Evolutionary conservation across 306 rosid genomes (phyloP), one percentile per base, ranked within the genome.

Genomic region (Hippophae rhamnoides): DNA sequence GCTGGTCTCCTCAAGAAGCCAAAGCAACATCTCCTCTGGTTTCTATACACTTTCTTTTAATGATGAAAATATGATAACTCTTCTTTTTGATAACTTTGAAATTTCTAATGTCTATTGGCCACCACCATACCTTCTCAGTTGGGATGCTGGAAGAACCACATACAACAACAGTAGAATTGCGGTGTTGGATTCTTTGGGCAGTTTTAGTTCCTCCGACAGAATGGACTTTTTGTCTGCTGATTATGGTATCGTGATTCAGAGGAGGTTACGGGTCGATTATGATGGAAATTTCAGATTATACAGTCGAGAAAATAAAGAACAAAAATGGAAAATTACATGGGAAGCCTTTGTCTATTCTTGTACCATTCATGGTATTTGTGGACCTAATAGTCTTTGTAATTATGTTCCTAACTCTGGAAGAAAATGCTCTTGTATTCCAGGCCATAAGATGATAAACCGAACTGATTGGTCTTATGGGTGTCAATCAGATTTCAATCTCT

Each of bases 51-150:
- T 86, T 50, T 76, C 63, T 25, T 86, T 74, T 47, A 71, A 82
- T 65, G 58, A 65, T 47, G 78, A 75, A 18, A 80, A 75, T 54
- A 25, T 80, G 52, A 78, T 82, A n/a, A 72, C 76, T 13, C 79
- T 82, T 56, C 69, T 82, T 31, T 86, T 75, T 7, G 74, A 86
- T 7, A 78, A 78, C 7, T 74, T 66, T 9, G 83, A 80, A 47
- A 60, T 76, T 38, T 82, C 94, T 0, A 78, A 80, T 7, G 44
- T 71, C 27, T 86, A 80, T 11, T 86, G 87, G 94, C 85, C 84
- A 0, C 53, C 73, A 46, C 84, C 94, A 1, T 67, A 76, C 75
- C 62, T 67, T 0, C 27, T 63, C 3, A 31, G 71, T 13, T 80
- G 78, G 85, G 27, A 66, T 0, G 68, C 67, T 56, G 60, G 51